phyloP scores from a whole-genome alignment of 345 rosid species.

The Tarenaya hassleriana region DNA sequence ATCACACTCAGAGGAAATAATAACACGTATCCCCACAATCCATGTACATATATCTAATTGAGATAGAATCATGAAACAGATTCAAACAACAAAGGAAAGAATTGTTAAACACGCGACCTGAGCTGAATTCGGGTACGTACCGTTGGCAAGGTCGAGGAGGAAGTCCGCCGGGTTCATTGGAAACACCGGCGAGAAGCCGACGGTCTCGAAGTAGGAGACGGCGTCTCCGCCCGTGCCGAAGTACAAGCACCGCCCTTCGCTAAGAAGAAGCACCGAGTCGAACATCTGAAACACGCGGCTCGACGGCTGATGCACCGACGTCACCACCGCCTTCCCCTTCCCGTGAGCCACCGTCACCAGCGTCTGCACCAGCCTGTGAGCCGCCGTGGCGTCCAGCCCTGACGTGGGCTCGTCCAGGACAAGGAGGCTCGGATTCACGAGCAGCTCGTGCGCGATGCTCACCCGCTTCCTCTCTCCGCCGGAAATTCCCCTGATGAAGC shows the following conservation, averaged over 20 bases:
- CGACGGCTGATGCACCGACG: constrained; percentile 91
- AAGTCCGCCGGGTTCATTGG: constrained; percentile 98
- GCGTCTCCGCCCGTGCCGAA: constrained; percentile 75
- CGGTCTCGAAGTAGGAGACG: constrained; percentile 51
- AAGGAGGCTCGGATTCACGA: constrained; percentile 71
- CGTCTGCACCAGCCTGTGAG: constrained; percentile 60
- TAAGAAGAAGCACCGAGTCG: constrained; percentile 62
- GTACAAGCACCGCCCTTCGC: constrained; percentile 72
- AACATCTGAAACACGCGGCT: constrained; percentile 82
- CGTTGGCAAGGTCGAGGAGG: constrained; percentile 94
- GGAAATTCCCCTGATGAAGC: constrained; percentile 73
- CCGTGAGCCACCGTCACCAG: constrained; percentile 50
- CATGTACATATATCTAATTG: constrained; percentile 13
- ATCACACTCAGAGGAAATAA: constrained; percentile 18
- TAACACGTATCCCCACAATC: constrained; percentile 28
- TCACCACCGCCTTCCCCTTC: constrained; percentile 64
- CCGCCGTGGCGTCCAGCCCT: constrained; percentile 90
- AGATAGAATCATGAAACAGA: too few relatives aligned
- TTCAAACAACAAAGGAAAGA: constrained; percentile 10
- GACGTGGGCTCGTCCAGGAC: constrained; percentile 93
- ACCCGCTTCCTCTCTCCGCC: constrained; percentile 91
- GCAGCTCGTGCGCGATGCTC: constrained; percentile 82
- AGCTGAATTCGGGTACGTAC: constrained; percentile 39
- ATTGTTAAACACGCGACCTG: not conserved
- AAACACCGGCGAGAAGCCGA: constrained; percentile 83